Evolutionary conservation across 208 protist species (phyloP), one percentile per base, ranked within the genome.

Genomic region (Leishmania guyanensis): DNA sequence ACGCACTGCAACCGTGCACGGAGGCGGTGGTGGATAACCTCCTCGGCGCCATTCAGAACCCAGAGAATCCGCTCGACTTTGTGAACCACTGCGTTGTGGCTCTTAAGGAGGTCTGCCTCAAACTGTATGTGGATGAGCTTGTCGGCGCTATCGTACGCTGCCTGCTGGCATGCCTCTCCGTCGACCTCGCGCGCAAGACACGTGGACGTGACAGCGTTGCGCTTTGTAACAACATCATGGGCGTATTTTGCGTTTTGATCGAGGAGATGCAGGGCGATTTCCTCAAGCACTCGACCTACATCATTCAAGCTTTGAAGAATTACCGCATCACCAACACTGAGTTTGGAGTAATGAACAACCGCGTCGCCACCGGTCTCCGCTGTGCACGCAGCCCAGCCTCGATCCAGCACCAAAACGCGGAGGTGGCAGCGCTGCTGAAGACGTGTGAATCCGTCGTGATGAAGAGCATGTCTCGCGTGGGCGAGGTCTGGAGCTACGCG

Each of bases 141-240:
- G 91, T 92, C 29, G 94, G 92, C 60, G 76, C 88, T 22, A 95
- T 97, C 82, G 94, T 97, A n/a, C 92, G 94, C 29, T 87, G 85
- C 17, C 83, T 97, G 50, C 84, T 94, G 68, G 69, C 60, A 8
- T 91, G 84, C 78, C 84, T 97, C 39, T 82, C 84, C 26, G 70
- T 72, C n/a, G 78, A 81, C 46, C 78, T 84, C 33, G 76, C 82
- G 2, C 76, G 79, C 75, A 86, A 77, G 71, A 79, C 72, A 22
- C 81, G 71, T 17, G 82, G 86, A 0, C 78, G 33, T 10, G 82
- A 87, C 60, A 90, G 76, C 66, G 74, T 62, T 16, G 81, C 79
- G 22, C 82, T 97, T 14, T 87, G 84, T 53, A 90, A 82, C 53
- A 84, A 91, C 60, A 90, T 97, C 54, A 92, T 97, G 88, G 85